These are phyloP conservation scores for Rubia yunnanensis DNA, from an alignment of 257 asterid genomes.

Conservation along the genomic window DNA sequence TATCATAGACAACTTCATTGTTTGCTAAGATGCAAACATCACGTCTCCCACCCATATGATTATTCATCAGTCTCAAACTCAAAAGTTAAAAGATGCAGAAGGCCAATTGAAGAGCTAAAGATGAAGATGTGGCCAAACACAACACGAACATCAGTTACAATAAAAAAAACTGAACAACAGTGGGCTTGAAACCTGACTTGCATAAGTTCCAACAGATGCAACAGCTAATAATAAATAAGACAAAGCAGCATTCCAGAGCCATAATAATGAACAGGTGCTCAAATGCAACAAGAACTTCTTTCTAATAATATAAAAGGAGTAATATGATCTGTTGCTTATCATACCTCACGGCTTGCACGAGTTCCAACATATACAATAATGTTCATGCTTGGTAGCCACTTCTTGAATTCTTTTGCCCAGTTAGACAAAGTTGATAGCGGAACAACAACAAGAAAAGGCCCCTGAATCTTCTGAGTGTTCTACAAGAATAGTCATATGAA, in stretches of 20 bases:
- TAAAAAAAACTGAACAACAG: background rate
- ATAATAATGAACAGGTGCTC: background rate
- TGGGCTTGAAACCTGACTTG: background rate
- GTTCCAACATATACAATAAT: constrained; percentile 88
- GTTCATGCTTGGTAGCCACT: constrained; percentile 92
- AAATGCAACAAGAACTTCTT: background rate
- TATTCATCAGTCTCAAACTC: background rate
- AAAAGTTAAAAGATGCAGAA: background rate
- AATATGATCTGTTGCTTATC: background rate
- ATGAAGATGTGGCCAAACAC: too few relatives aligned
- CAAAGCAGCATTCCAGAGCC: background rate
- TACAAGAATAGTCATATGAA: constrained; percentile 30
- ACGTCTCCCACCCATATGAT: background rate
- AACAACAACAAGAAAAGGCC: constrained; percentile 98
- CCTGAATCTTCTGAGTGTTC: constrained; percentile 90
- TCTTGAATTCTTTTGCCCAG: constrained; percentile 97
- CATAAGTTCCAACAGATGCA: background rate
- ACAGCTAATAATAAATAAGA: background rate
- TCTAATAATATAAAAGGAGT: background rate
- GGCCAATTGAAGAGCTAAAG: too few relatives aligned
- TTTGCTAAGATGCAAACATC: background rate
- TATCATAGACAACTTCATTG: too few relatives aligned
- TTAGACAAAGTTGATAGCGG: constrained; percentile 93
- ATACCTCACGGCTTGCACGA: constrained; percentile 97
- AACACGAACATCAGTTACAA: background rate